These are phyloP conservation scores for Aureobasidium uvarum DNA, from an alignment of 2,329 filamentous ascomycete genomes.

Conservation along the genomic window DNA sequence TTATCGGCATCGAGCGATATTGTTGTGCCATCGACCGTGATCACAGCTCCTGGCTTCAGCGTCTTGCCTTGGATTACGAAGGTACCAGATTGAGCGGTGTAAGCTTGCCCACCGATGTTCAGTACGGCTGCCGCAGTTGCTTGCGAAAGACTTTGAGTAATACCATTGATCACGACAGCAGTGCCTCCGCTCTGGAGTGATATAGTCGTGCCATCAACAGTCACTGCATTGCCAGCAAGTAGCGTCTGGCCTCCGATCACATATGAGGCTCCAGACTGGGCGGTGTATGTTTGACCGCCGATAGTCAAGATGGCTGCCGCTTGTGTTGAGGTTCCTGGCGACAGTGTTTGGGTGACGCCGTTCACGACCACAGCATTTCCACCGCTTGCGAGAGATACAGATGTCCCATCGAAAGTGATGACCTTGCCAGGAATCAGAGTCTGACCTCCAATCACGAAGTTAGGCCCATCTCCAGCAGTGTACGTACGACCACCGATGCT, in stretches of 20 bases:
- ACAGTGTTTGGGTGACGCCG: conserved; percentile 30
- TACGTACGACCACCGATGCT: conserved; percentile 30
- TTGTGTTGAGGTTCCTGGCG: conserved; percentile 31
- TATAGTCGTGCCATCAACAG: conserved; percentile 32
- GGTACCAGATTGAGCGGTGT: conserved; percentile 26
- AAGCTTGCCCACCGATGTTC: conserved; percentile 34
- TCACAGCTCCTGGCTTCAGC: conserved; percentile 33
- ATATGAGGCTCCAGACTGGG: conserved; percentile 29
- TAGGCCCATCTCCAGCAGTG: conserved; percentile 22
- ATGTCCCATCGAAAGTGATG: conserved; percentile 32
- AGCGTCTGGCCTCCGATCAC: conserved; percentile 32
- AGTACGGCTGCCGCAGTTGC: conserved; percentile 35
- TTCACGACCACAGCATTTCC: conserved; percentile 40
- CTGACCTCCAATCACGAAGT: conserved; percentile 33
- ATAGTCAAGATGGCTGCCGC: conserved; percentile 23
- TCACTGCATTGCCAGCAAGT: conserved; percentile 31
- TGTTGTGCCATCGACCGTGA: conserved; percentile 33
- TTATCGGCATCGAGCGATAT: conserved; percentile 29
- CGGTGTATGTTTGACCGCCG: conserved; percentile 20
- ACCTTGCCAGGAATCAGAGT: conserved; percentile 32
- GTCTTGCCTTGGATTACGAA: conserved; percentile 36
- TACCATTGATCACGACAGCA: conserved; percentile 41
- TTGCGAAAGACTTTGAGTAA: conserved; percentile 20
- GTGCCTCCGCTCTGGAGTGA: background rate
- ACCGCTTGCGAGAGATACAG: conserved; percentile 26